Percentiles rank a stretch among this genome's conserved stretches.
phyloP scores from a whole-genome alignment of 106 monocot genomes.

The Xerophyta viscosa region DNA sequence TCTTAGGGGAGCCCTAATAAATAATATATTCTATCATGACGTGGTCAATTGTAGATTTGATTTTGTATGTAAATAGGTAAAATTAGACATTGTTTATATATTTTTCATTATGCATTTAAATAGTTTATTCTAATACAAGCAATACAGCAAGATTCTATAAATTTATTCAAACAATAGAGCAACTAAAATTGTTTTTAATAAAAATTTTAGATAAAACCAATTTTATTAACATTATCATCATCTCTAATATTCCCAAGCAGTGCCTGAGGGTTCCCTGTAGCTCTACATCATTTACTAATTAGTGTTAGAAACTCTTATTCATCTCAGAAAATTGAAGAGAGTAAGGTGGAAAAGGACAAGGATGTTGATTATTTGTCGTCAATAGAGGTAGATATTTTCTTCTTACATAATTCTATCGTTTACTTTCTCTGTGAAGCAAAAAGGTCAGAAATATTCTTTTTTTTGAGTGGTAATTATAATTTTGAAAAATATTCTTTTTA shows the following conservation, averaged over 20 bases:
- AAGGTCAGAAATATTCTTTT: not conserved
- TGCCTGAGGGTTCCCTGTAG: not conserved
- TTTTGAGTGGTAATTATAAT: too few species aligned
- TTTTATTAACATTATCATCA: too few species aligned
- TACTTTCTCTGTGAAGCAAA: not conserved
- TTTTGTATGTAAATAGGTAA: too few species aligned
- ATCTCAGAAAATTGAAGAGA: constrained; percentile 80
- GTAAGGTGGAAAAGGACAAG: constrained; percentile 63
- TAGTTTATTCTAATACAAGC: not conserved
- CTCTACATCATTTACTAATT: not conserved
- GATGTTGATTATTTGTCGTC: constrained; percentile 97
- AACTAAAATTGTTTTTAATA: not conserved
- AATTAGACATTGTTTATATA: too few species aligned
- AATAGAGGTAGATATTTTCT: constrained; percentile 58
- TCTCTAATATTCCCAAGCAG: too few species aligned
- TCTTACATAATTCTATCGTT: not conserved
- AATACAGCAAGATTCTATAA: not conserved
- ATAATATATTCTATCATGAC: too few species aligned
- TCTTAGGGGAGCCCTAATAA: too few species aligned
- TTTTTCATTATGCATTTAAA: not conserved
- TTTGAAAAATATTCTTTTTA: too few species aligned
- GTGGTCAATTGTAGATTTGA: too few species aligned
- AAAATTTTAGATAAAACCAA: too few species aligned
- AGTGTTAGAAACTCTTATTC: not conserved
- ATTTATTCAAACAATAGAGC: not conserved